These are phyloP conservation scores for Straminergon stramineum DNA, from an alignment of 225 moss, liverwort and hornwort species.

Conservation along the genomic window DNA sequence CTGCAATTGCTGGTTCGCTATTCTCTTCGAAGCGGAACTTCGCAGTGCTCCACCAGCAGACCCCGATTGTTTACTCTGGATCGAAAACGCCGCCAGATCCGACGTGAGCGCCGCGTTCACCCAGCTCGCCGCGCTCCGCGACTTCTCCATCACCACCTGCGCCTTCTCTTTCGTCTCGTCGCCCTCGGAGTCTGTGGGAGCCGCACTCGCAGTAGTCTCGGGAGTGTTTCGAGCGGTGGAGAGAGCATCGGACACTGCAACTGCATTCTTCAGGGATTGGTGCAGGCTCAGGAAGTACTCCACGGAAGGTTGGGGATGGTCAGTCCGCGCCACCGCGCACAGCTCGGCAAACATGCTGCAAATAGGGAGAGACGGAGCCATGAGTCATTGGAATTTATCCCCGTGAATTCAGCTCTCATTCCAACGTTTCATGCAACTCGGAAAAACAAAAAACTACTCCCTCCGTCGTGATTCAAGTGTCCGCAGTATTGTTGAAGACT, in stretches of 20 bases:
- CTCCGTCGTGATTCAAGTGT: not conserved
- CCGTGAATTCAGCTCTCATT: too few species aligned
- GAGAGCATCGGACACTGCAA: slow-evolving; percentile 72
- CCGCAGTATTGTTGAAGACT: not conserved
- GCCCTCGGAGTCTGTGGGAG: slow-evolving; percentile 5
- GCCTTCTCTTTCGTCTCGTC: slow-evolving; percentile 43
- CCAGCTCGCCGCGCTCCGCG: slow-evolving; percentile 58
- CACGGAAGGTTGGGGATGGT: slow-evolving; percentile 80
- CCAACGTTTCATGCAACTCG: not conserved
- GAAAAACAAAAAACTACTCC: not conserved
- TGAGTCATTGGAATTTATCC: not conserved
- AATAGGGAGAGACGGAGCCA: not conserved
- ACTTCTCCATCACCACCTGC: slow-evolving; percentile 57
- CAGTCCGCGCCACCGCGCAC: slow-evolving; percentile 64
- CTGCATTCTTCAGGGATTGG: slow-evolving; percentile 66
- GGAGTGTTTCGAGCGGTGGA: slow-evolving; percentile 32
- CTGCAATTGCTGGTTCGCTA: slow-evolving; percentile 15
- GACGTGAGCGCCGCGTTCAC: slow-evolving; percentile 53
- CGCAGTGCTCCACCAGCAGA: slow-evolving; percentile 9
- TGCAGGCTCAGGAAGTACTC: slow-evolving; percentile 77
- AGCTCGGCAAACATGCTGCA: slow-evolving; percentile 97
- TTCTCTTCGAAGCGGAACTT: slow-evolving; percentile 29
- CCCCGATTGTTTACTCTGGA: slow-evolving; percentile 54
- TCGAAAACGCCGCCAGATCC: slow-evolving; percentile 46
- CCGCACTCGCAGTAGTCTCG: slow-evolving; percentile 3